Percentiles rank a stretch among this genome's conserved stretches.
Evolutionary conservation across 352 stramenopile species (phyloP).

Genomic region (Pythium volutum): DNA sequence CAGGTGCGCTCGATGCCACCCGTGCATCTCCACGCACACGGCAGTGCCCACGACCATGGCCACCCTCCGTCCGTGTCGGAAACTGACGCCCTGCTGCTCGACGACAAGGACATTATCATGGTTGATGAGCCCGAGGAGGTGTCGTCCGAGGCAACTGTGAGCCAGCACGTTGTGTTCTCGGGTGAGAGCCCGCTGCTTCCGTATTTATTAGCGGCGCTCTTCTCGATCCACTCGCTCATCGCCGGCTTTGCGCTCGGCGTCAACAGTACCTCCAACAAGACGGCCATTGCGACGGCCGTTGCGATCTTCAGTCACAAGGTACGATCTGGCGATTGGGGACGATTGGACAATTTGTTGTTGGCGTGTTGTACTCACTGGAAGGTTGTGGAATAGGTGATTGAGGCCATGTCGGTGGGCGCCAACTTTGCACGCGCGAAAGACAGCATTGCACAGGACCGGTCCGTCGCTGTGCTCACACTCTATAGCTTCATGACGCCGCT

Average conservation of each 20-base stretch:
- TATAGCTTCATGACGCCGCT: constrained; percentile 71
- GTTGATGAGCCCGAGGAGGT: constrained; percentile 13
- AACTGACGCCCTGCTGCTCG: constrained; percentile 2
- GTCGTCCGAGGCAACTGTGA: constrained; percentile 37
- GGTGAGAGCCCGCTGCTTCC: constrained; percentile 50
- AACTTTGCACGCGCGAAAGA: constrained; percentile 61
- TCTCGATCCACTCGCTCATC: constrained; percentile 67
- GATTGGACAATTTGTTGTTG: too few relatives aligned
- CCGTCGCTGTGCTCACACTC: constrained; percentile 48
- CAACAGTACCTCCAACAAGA: constrained; percentile 49
- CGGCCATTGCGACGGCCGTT: constrained; percentile 49
- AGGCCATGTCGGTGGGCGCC: constrained; percentile 58
- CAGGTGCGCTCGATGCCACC: constrained; percentile 6
- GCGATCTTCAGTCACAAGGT: constrained; percentile 74
- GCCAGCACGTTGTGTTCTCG: constrained; percentile 62
- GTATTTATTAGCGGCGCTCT: constrained; percentile 62
- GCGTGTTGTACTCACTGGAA: too few relatives aligned
- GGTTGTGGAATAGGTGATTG: constrained; percentile 38
- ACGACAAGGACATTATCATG: constrained; percentile 5
- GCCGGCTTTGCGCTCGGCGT: constrained; percentile 60
- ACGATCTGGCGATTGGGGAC: not conserved
- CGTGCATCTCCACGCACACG: constrained; percentile 6
- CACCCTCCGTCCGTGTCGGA: constrained; percentile 4
- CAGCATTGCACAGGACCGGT: constrained; percentile 41
- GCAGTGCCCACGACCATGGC: not conserved